Evolutionary conservation across 257 asterid species (phyloP), one percentile per base, ranked within the genome.

Genomic region (Primulina huaijiensis): DNA sequence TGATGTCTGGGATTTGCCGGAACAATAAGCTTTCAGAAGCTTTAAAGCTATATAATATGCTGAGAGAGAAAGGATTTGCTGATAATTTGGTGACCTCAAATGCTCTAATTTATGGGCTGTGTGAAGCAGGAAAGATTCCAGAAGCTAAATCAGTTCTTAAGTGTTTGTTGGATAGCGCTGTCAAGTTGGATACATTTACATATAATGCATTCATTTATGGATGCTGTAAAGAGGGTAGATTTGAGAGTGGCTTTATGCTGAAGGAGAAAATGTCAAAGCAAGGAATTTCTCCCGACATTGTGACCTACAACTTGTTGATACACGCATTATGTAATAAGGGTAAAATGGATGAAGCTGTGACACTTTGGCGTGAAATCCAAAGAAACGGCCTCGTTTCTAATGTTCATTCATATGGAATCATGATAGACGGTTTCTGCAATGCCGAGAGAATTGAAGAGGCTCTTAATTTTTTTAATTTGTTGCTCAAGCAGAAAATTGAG

Each of bases 151-250:
- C 58, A 76, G 74, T 90, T 69, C 75, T 90, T 60, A 76, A 82
- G 78, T 80, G 77, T 62, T 82, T 90, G 88, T 43, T 81, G 78
- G 78, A 67, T 37, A 63, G 53, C 56, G 84, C 85, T 66, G 69
- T 85, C 58, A 67, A 57, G 68, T 35, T 84, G 80, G 94, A 92
- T 80, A 67, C 76, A 69, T 81, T 68, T 64, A 85, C 97, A 7
- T 92, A 87, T 75, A 88, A 90, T 77, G 84, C 92, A 27, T 78
- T 90, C 73, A 88, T 92, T 63, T 84, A 76, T 81, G 91, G 95
- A 60, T 84, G 74, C 75, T 82, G 90, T 82, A 92, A 84, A 76
- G 83, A 59, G 74, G 85, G 81, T 64, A 79, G 63, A 68, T 72
- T 90, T 82, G 97, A 88, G 63, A 68, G 61, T 62, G 93, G 83